Evolutionary conservation across 257 asterid species (phyloP), one percentile per base, ranked within the genome.

Genomic region (Plantago elongata): DNA sequence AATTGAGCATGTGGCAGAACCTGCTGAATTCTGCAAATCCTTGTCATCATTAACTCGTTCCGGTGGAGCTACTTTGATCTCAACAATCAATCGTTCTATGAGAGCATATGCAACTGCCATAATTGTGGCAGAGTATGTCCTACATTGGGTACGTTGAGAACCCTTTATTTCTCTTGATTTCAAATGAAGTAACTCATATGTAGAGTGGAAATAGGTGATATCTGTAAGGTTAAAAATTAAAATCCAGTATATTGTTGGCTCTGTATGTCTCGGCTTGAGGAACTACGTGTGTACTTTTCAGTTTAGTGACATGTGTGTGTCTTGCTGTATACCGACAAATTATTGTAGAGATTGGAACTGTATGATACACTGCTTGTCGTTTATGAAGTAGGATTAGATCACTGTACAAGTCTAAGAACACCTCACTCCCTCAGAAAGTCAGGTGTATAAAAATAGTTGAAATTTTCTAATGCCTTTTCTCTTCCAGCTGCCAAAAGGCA

Each of bases 51-150:
- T 93, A 84, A 82, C 88, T 57, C 66, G 54, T 47, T 54, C 69
- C 60, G 77, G 77, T 45, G 97, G 99, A 57, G 97, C 95, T 68
- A 85, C 88, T 43, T 57, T 93, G 57, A 82, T 89, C 72, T 93
- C 99, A 47, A 87, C 99, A 3, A 75, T 87, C 57, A 93, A 93
- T 75, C 95, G 96, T 30, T 87, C 99, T 57, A 79, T 89, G 86
- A 87, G 96, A 77, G 95, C 96, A 60, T 89, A 93, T 82, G 99
- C 96, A 65, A 66, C 93, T 30, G 88, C 96, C 64, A 81, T 93
- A 45, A 4, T 93, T 48, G 65, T 69, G 57, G 96, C 97, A 27
- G 99, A 93, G 78, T 82, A 89, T 63, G 45, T 89, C 67, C 71
- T 93, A 55, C 79, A 70, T 16, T 93, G 96, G 99, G 99, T 93